Conservation (phyloP, 2,329 filamentous ascomycete genomes). For the Colletotrichum australisinense region DNA sequence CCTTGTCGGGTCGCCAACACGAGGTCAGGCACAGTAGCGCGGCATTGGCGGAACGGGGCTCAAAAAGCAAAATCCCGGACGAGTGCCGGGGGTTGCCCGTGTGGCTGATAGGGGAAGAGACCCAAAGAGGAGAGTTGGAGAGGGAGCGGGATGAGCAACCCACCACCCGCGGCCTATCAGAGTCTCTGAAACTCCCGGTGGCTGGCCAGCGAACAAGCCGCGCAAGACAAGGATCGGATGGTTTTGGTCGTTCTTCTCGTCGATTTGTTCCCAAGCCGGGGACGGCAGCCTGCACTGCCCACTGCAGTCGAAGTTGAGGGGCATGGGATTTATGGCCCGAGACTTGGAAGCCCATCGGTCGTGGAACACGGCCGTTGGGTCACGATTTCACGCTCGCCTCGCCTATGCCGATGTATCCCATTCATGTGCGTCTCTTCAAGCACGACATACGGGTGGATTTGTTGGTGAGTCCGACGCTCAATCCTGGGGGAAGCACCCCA, state of each 20-base stretch:
- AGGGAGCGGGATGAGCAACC: background rate
- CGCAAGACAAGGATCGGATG: conserved; percentile 19
- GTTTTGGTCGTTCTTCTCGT: background rate
- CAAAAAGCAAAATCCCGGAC: conserved; percentile 18
- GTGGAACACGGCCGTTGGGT: background rate
- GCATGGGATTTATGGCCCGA: background rate
- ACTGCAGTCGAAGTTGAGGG: background rate
- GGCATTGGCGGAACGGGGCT: conserved; percentile 26
- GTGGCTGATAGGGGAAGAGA: background rate
- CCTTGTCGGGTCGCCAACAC: conserved; percentile 24
- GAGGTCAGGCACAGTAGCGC: conserved; percentile 33
- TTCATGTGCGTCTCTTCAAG: background rate
- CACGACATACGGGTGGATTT: background rate
- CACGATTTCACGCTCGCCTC: background rate
- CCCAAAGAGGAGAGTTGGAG: background rate
- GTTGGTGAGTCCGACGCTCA: background rate
- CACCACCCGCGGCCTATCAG: conserved; percentile 22
- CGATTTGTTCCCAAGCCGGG: background rate
- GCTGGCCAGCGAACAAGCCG: conserved; percentile 15
- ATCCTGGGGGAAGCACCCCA: background rate
- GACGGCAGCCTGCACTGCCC: background rate
- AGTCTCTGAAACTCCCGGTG: background rate
- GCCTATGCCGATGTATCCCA: background rate
- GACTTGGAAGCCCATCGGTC: background rate
- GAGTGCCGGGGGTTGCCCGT: background rate